Evolutionary conservation across 192 early-diverging fungal species (phyloP).

Genomic region (Backusella macrospora): DNA sequence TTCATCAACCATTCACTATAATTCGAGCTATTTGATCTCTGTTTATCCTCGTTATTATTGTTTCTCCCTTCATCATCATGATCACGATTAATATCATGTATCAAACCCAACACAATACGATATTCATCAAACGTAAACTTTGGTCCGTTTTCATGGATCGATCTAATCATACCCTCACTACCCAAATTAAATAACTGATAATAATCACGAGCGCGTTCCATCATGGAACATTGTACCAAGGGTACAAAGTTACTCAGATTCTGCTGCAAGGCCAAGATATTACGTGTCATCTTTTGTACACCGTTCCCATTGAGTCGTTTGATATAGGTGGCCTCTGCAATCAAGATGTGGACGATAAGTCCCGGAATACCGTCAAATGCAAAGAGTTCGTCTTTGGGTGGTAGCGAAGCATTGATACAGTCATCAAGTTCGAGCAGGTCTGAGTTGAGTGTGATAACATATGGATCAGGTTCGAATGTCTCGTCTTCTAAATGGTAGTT

Average conservation of each 20-base stretch:
- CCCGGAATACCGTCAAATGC: slow-evolving; percentile 82
- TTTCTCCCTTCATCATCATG: slow-evolving; percentile 24
- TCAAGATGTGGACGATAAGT: slow-evolving; percentile 72
- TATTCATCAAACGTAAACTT: slow-evolving; percentile 84
- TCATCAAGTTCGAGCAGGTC: slow-evolving; percentile 82
- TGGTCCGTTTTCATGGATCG: slow-evolving; percentile 58
- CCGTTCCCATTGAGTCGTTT: slow-evolving; percentile 71
- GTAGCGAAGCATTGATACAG: slow-evolving; percentile 62
- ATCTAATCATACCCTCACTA: slow-evolving; percentile 41
- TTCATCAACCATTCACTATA: slow-evolving; percentile 48
- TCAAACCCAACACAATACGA: slow-evolving; percentile 70
- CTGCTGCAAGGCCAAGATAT: slow-evolving; percentile 86
- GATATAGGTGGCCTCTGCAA: slow-evolving; percentile 68
- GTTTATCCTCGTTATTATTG: not conserved
- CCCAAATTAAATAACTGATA: slow-evolving; percentile 73
- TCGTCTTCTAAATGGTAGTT: slow-evolving; percentile 80
- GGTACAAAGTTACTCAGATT: slow-evolving; percentile 81
- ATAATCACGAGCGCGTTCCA: slow-evolving; percentile 73
- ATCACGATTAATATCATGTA: slow-evolving; percentile 50
- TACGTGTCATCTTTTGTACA: slow-evolving; percentile 77
- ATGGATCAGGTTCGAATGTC: slow-evolving; percentile 83
- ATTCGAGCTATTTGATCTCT: slow-evolving; percentile 25
- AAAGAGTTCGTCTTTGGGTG: slow-evolving; percentile 65
- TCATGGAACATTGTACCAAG: slow-evolving; percentile 59
- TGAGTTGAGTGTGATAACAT: slow-evolving; percentile 80